phyloP scores from a whole-genome alignment of 176 grass and related monocot species.

The Lolium rigidum region DNA sequence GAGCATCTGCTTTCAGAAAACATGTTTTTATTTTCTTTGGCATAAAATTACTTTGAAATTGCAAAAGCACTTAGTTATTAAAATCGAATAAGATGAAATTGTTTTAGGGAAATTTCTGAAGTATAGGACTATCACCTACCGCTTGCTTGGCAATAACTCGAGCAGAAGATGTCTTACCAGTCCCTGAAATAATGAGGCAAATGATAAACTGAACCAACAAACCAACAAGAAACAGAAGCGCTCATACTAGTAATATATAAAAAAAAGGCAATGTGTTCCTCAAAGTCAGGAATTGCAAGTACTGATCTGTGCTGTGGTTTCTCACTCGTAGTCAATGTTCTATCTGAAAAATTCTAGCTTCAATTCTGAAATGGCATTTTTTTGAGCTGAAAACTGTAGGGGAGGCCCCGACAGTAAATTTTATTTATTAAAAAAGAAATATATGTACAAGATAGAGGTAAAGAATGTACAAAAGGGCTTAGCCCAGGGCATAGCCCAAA shows the following conservation, averaged over 20 bases:
- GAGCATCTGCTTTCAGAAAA: not conserved
- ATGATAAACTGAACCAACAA: not conserved
- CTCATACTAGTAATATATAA: not conserved
- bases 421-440: too few relatives aligned
- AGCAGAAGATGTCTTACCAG: conserved; percentile 94
- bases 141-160: conserved; percentile 97
- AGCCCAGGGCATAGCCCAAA: too few relatives aligned
- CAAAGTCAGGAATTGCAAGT: not conserved
- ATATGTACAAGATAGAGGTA: too few relatives aligned
- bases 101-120: conserved; percentile 22
- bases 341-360: conserved; percentile 14
- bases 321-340: not conserved
- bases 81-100: not conserved
- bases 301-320: not conserved
- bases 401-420: too few relatives aligned
- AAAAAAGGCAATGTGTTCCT: conserved; percentile 6
- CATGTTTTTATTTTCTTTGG: not conserved
- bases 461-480: too few relatives aligned
- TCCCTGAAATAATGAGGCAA: conserved; percentile 58
- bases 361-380: not conserved
- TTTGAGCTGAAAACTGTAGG: too few relatives aligned
- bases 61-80: not conserved
- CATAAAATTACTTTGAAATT: conserved; percentile 25
- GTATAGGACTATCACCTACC: conserved; percentile 49
- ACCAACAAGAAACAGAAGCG: not conserved